Evolutionary conservation across 139 green algal genomes (phyloP).

Genomic region (Penium margaritaceum): DNA sequence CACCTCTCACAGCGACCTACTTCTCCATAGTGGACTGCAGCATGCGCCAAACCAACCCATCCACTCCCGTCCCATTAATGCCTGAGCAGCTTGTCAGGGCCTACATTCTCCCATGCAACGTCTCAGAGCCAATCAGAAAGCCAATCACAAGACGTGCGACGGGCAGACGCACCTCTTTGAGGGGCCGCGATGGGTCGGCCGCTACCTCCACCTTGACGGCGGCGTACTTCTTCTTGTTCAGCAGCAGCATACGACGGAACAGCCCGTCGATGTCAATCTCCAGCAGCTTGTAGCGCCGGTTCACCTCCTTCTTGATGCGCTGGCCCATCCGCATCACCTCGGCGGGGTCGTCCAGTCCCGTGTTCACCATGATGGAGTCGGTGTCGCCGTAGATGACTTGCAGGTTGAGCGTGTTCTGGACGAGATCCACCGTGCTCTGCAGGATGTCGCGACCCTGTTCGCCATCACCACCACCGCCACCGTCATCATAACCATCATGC

Average conservation of each 20-base stretch:
- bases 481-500: too few species aligned
- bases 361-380: too few species aligned
- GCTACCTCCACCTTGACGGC: constrained; percentile 61
- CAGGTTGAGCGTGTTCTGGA: too few species aligned
- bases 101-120: too few species aligned
- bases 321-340: constrained; percentile 63
- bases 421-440: constrained; percentile 77
- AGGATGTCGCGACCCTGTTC: constrained; percentile 82
- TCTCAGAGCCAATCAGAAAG: too few species aligned
- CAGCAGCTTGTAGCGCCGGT: constrained; percentile 75
- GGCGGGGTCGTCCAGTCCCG: constrained; percentile 55
- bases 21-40: constrained; percentile 99
- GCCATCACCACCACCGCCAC: too few species aligned
- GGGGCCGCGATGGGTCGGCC: not conserved
- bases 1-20: constrained; percentile 86
- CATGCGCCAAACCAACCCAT: constrained; percentile 88
- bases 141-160: too few species aligned
- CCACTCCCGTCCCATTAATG: constrained; percentile 94
- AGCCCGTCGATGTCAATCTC: constrained; percentile 95
- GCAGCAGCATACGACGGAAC: constrained; percentile 89
- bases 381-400: too few species aligned
- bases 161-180: not conserved
- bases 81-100: constrained; percentile 68
- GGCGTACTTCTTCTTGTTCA: constrained; percentile 99
- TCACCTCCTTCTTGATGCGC: constrained; percentile 64